These are phyloP conservation scores for Anaeramoeba ignava DNA, from an alignment of 78 protist species.

Conservation along the genomic window DNA sequence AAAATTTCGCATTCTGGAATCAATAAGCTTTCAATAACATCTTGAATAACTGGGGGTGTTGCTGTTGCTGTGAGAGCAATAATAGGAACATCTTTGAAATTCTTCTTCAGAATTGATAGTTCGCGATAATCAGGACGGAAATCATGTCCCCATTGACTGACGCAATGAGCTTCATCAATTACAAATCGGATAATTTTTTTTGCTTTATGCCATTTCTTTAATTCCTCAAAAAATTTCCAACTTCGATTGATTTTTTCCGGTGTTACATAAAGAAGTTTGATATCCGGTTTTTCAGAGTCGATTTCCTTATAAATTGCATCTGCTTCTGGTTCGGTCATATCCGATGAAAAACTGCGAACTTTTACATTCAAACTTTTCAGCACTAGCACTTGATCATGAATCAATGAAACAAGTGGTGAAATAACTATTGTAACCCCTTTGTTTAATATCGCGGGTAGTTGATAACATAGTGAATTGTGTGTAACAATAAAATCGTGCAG, in stretches of 20 bases:
- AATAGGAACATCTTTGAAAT: slow-evolving; percentile 31
- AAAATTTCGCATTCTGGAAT: neutral
- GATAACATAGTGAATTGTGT: slow-evolving; percentile 84
- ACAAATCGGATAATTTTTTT: slow-evolving; percentile 19
- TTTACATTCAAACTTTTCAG: neutral
- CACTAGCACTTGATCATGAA: slow-evolving; percentile 83
- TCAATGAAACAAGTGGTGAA: slow-evolving; percentile 92
- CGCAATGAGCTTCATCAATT: slow-evolving; percentile 40
- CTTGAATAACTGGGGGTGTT: slow-evolving; percentile 10
- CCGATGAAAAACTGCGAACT: neutral
- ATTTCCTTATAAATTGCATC: neutral
- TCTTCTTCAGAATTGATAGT: slow-evolving; percentile 4
- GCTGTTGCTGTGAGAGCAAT: slow-evolving; percentile 39
- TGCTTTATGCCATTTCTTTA: neutral
- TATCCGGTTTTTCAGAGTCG: neutral
- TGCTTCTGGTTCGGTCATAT: neutral
- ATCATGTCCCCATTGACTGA: slow-evolving; percentile 24
- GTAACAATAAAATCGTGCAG: too few species aligned
- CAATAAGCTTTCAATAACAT: slow-evolving; percentile 5
- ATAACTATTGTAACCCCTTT: slow-evolving; percentile 70
- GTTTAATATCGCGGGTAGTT: slow-evolving; percentile 53
- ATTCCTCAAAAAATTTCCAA: neutral
- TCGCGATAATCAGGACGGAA: slow-evolving; percentile 14
- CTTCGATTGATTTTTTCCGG: slow-evolving; percentile 29
- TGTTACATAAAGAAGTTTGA: slow-evolving; percentile 33